Percentiles rank a stretch among this genome's conserved stretches.
These are phyloP conservation scores for Fraxinus albicans DNA, from an alignment of 305 asterid species.

Conservation along the genomic window DNA sequence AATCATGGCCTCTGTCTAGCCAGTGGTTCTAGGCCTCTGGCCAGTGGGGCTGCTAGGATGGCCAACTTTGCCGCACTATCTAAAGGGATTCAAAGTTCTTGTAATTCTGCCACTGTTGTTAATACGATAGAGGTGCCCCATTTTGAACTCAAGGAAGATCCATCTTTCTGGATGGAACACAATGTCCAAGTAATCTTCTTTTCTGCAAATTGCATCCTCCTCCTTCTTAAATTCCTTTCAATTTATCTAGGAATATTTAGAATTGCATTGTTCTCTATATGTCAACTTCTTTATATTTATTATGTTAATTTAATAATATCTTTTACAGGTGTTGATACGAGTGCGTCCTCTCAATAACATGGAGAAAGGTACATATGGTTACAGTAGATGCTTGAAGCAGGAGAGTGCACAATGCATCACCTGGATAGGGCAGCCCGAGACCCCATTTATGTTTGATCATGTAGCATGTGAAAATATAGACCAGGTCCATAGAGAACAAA, in stretches of 20 bases:
- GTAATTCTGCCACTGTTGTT: slow-evolving; percentile 47
- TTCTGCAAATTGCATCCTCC: background rate
- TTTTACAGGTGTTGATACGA: slow-evolving; percentile 82
- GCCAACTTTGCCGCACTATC: slow-evolving; percentile 58
- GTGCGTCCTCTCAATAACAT: slow-evolving; percentile 74
- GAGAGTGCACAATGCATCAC: slow-evolving; percentile 78
- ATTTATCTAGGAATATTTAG: slow-evolving; percentile 3
- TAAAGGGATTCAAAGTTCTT: slow-evolving; percentile 61
- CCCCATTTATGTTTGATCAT: slow-evolving; percentile 89
- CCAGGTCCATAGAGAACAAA: slow-evolving; percentile 50
- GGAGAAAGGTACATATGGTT: slow-evolving; percentile 72
- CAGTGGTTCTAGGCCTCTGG: slow-evolving; percentile 61
- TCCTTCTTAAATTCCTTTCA: background rate
- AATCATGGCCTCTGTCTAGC: slow-evolving; percentile 52
- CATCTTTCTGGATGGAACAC: slow-evolving; percentile 97
- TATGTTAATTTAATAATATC: slow-evolving; percentile 3
- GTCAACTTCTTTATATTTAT: background rate
- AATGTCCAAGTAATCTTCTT: slow-evolving; percentile 76
- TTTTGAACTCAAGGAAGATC: slow-evolving; percentile 84
- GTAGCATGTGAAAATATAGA: slow-evolving; percentile 89
- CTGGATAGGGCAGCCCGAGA: slow-evolving; percentile 94
- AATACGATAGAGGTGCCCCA: slow-evolving; percentile 73
- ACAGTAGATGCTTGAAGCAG: slow-evolving; percentile 83
- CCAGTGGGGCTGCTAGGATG: slow-evolving; percentile 52
- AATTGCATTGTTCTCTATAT: background rate